phyloP scores from a whole-genome alignment of 176 grass and related monocot genomes.

The Luzula sylvatica region DNA sequence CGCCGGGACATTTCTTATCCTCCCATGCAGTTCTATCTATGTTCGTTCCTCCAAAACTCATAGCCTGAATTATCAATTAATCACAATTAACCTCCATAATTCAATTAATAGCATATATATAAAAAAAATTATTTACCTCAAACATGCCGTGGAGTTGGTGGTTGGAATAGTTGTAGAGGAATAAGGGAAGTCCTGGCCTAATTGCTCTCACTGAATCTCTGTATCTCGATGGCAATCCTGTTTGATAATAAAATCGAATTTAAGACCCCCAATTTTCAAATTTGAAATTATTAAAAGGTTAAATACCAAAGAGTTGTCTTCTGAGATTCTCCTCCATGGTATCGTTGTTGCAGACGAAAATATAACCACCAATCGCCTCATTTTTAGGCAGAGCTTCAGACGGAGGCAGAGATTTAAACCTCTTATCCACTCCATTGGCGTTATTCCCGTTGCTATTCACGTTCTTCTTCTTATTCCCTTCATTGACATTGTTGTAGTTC shows the following conservation, averaged over 20 bases:
- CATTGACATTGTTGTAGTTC: constrained; percentile 10
- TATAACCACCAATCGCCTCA: constrained; percentile 83
- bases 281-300: not conserved
- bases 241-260: not conserved
- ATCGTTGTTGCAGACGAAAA: constrained; percentile 99
- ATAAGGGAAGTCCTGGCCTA: constrained; percentile 82
- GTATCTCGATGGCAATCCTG: constrained; percentile 80
- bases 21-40: constrained; percentile 98
- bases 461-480: constrained; percentile 31
- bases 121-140: constrained; percentile 37
- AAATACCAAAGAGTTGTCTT: constrained; percentile 83
- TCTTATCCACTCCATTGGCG: constrained; percentile 41
- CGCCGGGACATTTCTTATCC: constrained; percentile 93
- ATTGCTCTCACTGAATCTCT: constrained; percentile 91
- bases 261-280: not conserved
- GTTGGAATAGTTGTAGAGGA: constrained; percentile 99
- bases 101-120: not conserved
- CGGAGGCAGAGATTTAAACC: constrained; percentile 95
- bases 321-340: constrained; percentile 98
- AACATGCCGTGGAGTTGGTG: constrained; percentile 98
- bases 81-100: not conserved
- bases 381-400: constrained; percentile 67
- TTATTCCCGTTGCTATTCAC: constrained; percentile 23
- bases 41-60: constrained; percentile 90
- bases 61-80: constrained; percentile 34